Conservation (phyloP, 192 early-diverging fungal species). For the Paraglomus occultum region DNA sequence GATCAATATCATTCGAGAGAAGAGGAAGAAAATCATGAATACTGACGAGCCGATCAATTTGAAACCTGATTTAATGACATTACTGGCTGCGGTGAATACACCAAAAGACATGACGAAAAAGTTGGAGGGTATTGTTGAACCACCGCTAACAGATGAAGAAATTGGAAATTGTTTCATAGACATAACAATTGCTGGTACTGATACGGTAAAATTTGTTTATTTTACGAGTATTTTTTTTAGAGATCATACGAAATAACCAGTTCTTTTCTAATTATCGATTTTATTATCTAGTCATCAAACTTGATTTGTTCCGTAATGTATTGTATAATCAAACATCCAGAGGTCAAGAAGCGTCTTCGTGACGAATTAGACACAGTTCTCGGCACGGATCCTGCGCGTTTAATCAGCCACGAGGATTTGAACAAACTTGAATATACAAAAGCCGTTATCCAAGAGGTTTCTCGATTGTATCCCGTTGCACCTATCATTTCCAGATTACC, state of each 20-base stretch:
- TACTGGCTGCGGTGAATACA: neutral
- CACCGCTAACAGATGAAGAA: conserved; percentile 3
- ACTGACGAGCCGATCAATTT: neutral
- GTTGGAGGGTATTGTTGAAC: neutral
- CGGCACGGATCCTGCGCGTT: neutral
- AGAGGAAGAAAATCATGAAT: neutral
- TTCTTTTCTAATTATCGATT: neutral
- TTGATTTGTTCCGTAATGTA: neutral
- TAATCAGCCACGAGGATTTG: neutral
- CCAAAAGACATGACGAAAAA: neutral
- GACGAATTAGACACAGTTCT: conserved; percentile 1
- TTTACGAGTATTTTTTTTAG: neutral
- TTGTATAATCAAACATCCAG: neutral
- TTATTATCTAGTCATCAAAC: neutral
- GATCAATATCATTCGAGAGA: neutral
- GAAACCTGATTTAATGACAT: neutral
- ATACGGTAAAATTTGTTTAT: neutral
- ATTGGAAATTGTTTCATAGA: neutral
- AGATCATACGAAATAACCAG: neutral
- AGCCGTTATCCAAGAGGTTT: conserved; percentile 28
- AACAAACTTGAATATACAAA: conserved; percentile 13
- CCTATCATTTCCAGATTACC: conserved; percentile 36
- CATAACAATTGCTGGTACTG: neutral
- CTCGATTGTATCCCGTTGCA: conserved; percentile 50
- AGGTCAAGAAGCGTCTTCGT: conserved; percentile 1